Evolutionary conservation across 371 early-diverging fungal genomes (phyloP), one percentile per base, ranked within the genome.

Genomic region (Basidiobolus meristosporus): DNA sequence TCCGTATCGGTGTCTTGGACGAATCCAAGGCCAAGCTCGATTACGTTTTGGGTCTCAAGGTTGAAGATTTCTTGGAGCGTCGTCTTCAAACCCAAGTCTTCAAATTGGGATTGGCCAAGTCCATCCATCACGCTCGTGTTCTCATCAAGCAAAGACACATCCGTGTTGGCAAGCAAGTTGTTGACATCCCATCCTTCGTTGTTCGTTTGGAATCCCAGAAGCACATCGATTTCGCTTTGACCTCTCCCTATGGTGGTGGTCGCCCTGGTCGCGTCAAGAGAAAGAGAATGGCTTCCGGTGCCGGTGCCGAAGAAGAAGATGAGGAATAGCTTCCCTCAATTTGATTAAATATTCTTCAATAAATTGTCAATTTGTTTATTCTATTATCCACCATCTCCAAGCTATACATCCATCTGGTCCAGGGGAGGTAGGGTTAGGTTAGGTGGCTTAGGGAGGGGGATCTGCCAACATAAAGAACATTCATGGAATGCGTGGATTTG

Each of bases 61-160:
- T 96, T 57, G 92, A 92, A 68, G 87, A 93, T 60, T 98, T 99
- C 71, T 73, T 99, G 73, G 97, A 98, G 69, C 85, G 99, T 57
- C 87, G 99, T 58, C 86, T 99, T 51, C 99, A 99, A 73, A 92
- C 96, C 55, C 92, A 90, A 73, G 98, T 99, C 49, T 93, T 91
- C 84, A 90, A 91, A 79, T 72, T 82, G 43, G 98, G 99, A 48
- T 71, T 99, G 45, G 98, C 99, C 66, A 95, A 88, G 77, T 91
- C 91, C 47, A 89, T 99, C 56, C 99, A 99, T 77, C 97, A 98
- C 65, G 98, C 99, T 44, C 90, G 99, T 74, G 92, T 92, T 56
- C 67, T 99, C 57, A 98, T 99, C 70, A 82, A 86, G 53, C 93
- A 91, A 64, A 80, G 86, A 50, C 98, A 98, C 81, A 98, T 98